Base-by-base conservation (phyloP, 176 grass and related monocot genomes). In the Dactylis glomerata region DNA sequence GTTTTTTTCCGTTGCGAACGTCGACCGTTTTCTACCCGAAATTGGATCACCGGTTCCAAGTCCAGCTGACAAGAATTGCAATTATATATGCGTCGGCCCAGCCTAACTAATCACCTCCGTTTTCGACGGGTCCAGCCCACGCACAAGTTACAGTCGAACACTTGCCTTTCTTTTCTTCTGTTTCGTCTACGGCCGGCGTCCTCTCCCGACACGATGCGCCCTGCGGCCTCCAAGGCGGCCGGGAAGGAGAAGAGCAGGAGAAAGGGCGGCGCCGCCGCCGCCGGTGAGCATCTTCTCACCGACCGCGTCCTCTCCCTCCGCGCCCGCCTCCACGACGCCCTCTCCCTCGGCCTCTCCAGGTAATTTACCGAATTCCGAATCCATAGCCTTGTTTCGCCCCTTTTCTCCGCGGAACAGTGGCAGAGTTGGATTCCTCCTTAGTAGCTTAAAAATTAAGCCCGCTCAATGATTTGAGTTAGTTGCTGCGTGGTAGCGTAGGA, bases 291-390 rank as follows among this genome's bases (percentile, higher is more conserved):
- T 8, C 55, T 83, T 22, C 88, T 90, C 84, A 54, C 79, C 34
- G 88, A 92, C 65, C 85, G 91, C 67, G 70, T 85, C 8, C 77
- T 89, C 73, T 70, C 81, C 68, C 81, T 87, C 49, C 92, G 84
- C 46, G 40, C 78, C 8, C 89, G 92, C 77, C 92, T 94, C 47
- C 89, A 87, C 47, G 81, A 80, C 61, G 92, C 89, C 8, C 81
- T 94, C 76, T 75, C 87, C 19, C 89, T 94, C 66, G 89, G 92
- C 80, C 82, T 94, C 76, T 28, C 77, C 47, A 89, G 76, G 92
- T 94, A 82, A 66, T 76, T 17, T 9, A 10, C 54, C 83, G 22
- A 31, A 17, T 31, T 51, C 37, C 30, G 6, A 19, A 33, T 73
- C 23, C 38, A 44, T 42, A 24, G 37, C 34, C 34, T 12, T 0